These are phyloP conservation scores for Misopates orontium DNA, from an alignment of 257 asterid species.

Conservation along the genomic window DNA sequence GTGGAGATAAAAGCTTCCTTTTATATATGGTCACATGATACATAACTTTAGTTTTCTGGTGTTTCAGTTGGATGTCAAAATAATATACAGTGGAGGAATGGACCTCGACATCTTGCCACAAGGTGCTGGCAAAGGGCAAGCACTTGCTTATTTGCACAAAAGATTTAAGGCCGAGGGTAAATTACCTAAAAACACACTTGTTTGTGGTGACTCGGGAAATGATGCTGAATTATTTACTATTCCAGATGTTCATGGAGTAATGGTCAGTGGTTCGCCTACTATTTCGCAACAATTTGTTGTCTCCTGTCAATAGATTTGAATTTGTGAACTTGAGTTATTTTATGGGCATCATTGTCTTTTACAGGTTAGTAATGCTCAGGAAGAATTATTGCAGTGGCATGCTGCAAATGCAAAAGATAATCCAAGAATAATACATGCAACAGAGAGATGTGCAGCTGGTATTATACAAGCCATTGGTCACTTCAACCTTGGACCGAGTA, in stretches of 20 bases:
- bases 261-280: constrained; percentile 58
- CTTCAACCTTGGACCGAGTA: constrained; percentile 84
- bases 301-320: constrained; percentile 17
- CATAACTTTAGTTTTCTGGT: constrained; percentile 28
- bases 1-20: constrained; percentile 14
- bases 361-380: constrained; percentile 95
- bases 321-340: constrained; percentile 21
- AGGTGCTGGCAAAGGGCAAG: constrained; percentile 99
- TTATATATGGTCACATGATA: constrained; percentile 20
- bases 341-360: constrained; percentile 16
- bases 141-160: constrained; percentile 90
- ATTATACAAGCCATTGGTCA: constrained; percentile 93
- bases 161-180: constrained; percentile 64
- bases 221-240: constrained; percentile 91
- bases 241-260: constrained; percentile 91
- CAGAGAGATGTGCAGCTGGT: constrained; percentile 97
- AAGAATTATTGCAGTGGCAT: constrained; percentile 96
- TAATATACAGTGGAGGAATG: constrained; percentile 97
- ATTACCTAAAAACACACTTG: constrained; percentile 83
- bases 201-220: constrained; percentile 97
- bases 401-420: constrained; percentile 81
- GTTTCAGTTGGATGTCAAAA: constrained; percentile 85
- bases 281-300: constrained; percentile 19
- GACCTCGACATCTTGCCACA: constrained; percentile 93
- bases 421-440: constrained; percentile 80